Evolutionary conservation across 176 grass and related monocot species (phyloP).

Genomic region (Avena insularis): DNA sequence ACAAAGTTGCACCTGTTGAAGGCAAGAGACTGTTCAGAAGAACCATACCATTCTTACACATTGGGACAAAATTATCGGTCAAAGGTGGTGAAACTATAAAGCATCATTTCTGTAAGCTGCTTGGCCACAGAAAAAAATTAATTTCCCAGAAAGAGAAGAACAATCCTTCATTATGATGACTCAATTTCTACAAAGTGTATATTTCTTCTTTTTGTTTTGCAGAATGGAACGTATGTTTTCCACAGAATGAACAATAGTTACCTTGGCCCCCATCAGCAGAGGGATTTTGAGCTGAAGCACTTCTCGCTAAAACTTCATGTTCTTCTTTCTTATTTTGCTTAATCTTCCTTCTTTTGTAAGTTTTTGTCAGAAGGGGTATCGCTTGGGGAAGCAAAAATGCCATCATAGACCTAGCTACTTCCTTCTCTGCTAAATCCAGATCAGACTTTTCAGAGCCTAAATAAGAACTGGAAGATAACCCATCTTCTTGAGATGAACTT

Average conservation of each 20-base stretch:
- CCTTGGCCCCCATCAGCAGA: constrained; percentile 54
- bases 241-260: constrained; percentile 47
- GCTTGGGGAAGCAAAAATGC: constrained; percentile 89
- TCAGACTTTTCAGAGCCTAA: constrained; percentile 69
- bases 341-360: constrained; percentile 56
- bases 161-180: constrained; percentile 19
- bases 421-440: constrained; percentile 61
- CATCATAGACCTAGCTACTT: constrained; percentile 84
- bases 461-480: constrained; percentile 69
- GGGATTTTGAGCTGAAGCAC: constrained; percentile 34
- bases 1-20: constrained; percentile 46
- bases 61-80: not conserved
- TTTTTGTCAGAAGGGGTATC: constrained; percentile 78
- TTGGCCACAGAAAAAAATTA: constrained; percentile 28
- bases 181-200: constrained; percentile 25
- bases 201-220: not conserved
- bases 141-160: constrained; percentile 32
- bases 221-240: constrained; percentile 9
- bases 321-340: constrained; percentile 54
- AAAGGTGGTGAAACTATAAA: not conserved
- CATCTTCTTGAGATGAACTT: constrained; percentile 65
- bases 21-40: constrained; percentile 29
- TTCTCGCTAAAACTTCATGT: constrained; percentile 27
- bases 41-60: constrained; percentile 11
- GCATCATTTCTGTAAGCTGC: constrained; percentile 5